Evolutionary conservation across 1,284 basidiomycete genomes (phyloP).

Genomic region (Hemileccinum hortonii): DNA sequence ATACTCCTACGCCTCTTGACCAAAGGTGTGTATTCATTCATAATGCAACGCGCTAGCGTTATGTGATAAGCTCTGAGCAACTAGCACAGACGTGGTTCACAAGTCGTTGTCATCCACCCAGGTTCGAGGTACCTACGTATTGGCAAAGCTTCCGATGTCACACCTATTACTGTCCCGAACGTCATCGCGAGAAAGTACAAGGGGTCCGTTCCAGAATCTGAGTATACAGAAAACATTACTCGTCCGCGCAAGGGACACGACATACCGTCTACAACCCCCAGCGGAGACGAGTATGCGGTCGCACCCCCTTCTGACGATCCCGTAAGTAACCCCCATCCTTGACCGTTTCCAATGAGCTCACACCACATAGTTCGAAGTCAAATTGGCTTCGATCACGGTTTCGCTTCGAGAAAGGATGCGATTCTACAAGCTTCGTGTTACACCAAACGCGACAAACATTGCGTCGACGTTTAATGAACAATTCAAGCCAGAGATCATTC

Average conservation of each 20-base stretch:
- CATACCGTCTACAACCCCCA: constrained; percentile 21
- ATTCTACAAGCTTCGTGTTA: constrained; percentile 83
- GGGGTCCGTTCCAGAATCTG: constrained; percentile 41
- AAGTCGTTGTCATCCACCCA: constrained; percentile 89
- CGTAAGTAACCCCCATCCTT: constrained; percentile 40
- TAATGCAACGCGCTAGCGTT: constrained; percentile 5
- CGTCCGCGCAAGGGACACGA: constrained; percentile 45
- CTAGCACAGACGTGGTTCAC: constrained; percentile 62
- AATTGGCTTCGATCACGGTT: constrained; percentile 67
- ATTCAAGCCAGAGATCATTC: constrained; percentile 77
- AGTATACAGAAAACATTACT: constrained; percentile 50
- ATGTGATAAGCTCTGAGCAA: constrained; percentile 21
- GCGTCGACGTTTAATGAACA: constrained; percentile 75
- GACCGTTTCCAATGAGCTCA: constrained; percentile 2
- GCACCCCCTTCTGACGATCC: constrained; percentile 54
- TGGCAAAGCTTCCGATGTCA: constrained; percentile 87
- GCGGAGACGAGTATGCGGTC: constrained; percentile 49
- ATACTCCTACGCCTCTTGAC: constrained; percentile 37
- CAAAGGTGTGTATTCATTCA: constrained; percentile 39
- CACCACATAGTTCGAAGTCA: constrained; percentile 60
- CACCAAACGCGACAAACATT: constrained; percentile 70
- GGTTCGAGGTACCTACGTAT: constrained; percentile 87
- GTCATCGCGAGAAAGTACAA: constrained; percentile 73
- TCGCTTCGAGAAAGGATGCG: constrained; percentile 83
- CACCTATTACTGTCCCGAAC: constrained; percentile 70